Evolutionary conservation across 2,329 filamentous ascomycete species (phyloP), one percentile per base, ranked within the genome.

Genomic region (Paramyrothecium roridum): DNA sequence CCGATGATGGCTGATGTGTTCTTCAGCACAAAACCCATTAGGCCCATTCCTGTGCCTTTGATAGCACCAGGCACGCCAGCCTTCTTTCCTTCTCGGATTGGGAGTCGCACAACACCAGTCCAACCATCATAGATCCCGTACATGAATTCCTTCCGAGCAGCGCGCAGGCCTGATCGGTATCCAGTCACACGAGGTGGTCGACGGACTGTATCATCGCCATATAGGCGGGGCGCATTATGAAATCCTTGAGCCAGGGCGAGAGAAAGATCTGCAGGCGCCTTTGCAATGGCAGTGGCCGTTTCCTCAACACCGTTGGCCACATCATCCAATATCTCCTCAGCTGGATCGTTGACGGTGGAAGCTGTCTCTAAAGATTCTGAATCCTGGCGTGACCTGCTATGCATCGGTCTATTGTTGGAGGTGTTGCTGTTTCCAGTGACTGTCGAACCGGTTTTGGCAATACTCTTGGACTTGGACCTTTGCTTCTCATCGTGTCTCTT

Each of bases 201-300:
- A 3, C 87, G 80, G 2, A 90, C 87, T 2, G 86, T 89, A 50
- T 84, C 80, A 62, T 90, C 87, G 16, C 86, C 87, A 61, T 90
- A 90, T 0, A 90, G 75, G 2, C 85, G 80, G 2, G 87, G 87
- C 0, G 85, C 85, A 59, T 90, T 90, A 66, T 89, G 86, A 59
- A 89, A 89, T 2, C 86, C 87, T 64, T 89, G 85, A 1, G 84
- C 84, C 2, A 89, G 66, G 0, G 84, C 83, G 45, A 88, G 70
- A 0, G 80, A 77, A 2, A 89, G 67, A 61, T 87, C 80, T 59
- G 87, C 80, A 0, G 87, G 87, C 0, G 83, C 81, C 57, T 74
- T 76, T 8, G 76, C 76, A 3, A 87, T 69, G 3, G 83, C 81
- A 2, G 73, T 65, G 0, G 78, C 78, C 0, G 82, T 78, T 59